These are phyloP conservation scores for Begonia fuchsioides DNA, from an alignment of 306 rosid genomes.

Conservation along the genomic window DNA sequence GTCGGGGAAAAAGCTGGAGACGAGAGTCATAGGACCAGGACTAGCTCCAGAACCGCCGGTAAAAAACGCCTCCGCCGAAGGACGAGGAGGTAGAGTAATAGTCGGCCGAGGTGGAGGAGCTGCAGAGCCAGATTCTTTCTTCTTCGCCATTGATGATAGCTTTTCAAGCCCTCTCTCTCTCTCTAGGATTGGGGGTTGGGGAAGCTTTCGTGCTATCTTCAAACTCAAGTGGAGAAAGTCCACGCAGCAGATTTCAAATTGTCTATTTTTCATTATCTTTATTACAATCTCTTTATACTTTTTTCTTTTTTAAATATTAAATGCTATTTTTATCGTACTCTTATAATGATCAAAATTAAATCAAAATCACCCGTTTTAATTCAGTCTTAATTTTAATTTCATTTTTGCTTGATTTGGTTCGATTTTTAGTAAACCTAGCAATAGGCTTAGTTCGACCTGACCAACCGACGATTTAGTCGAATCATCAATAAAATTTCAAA, in stretches of 20 bases:
- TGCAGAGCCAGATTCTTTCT: constrained; percentile 28
- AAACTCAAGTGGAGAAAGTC: constrained; percentile 27
- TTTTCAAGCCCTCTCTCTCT: background rate
- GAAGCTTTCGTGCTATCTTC: constrained; percentile 28
- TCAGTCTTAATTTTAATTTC: too few species aligned
- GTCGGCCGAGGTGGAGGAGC: constrained; percentile 42
- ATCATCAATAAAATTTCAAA: too few species aligned
- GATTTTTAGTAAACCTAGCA: too few species aligned
- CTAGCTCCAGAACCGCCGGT: constrained; percentile 46
- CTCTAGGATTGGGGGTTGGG: background rate
- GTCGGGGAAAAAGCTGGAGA: constrained; percentile 70
- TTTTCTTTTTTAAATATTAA: too few species aligned
- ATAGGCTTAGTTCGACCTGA: too few species aligned
- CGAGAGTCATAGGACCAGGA: constrained; percentile 97
- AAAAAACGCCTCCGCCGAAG: constrained; percentile 68
- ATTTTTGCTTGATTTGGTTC: too few species aligned
- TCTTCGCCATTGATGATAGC: constrained; percentile 32
- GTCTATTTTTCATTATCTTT: too few species aligned
- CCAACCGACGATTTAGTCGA: too few species aligned
- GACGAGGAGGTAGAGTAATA: constrained; percentile 74
- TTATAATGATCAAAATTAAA: too few species aligned
- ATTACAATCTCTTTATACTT: too few species aligned
- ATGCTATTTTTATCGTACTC: too few species aligned
- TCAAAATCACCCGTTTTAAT: too few species aligned
- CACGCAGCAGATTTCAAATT: constrained; percentile 13